Base-by-base conservation (phyloP, 306 rosid genomes). In the Gillenia trifoliata region DNA sequence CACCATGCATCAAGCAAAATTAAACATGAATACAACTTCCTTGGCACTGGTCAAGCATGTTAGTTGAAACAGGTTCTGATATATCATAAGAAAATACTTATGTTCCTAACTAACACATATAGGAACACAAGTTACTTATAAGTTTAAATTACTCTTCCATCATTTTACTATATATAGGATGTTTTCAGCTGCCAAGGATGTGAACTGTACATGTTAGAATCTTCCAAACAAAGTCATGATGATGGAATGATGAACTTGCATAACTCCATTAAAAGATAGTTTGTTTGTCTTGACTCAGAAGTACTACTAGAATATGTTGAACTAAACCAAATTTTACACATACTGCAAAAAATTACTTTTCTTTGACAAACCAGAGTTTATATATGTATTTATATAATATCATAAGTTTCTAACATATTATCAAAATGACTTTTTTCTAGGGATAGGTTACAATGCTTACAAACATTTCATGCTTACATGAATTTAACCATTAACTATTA, bases 231-330 rank as follows among this genome's bases (percentile, higher is more conserved):
- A 33, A 49, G 65, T 54, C 34, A 50, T 64, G 72, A 52, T 64
- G 66, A 20, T 64, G 75, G 15, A 12, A 40, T 5, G 52, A 19
- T 26, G 66, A 60, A 43, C 26, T 12, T 30, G 25, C 59, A 59
- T 60, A 83, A 79, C 50, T 64, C 71, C 49, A 23, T 79, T 70
- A 52, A 13, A 50, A 60, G 68, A 65, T 78, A 50, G 86, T 78
- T 75, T 50, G 78, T 66, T 75, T 66, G 75, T 75, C 79, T 73
- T 78, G 83, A 49, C 47, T 57, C 26, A 57, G 54, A 74, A 28
- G 75, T 57, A 38, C 75, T 71, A 7, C 38, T 38, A 57, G 75
- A 72, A 57, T 25, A 22, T 49, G 38, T 33, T 54, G 15, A 33
- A 10, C 75, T 70, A 31, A 47, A 70, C 20, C 17, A 70, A 50